Evolutionary conservation across 768 basidiomycete genomes (phyloP), one percentile per base, ranked within the genome.

Genomic region (Phlebiopsis gigantea): DNA sequence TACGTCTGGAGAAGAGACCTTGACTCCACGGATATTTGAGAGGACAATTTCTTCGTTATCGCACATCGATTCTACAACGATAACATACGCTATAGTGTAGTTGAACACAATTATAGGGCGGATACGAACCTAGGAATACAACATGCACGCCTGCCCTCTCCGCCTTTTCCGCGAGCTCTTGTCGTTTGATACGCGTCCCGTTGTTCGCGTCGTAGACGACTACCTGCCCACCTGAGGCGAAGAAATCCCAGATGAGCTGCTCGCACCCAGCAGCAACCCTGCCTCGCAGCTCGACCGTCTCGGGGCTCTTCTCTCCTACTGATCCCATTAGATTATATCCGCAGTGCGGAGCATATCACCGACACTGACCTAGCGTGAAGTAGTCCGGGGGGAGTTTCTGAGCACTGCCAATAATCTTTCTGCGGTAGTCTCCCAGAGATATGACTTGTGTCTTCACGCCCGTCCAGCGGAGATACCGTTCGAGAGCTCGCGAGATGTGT

Each of bases 181-280:
- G 83, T 54, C 97, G 75, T 28, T 79, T 79, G 46, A 77, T 79
- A 21, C 78, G 76, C 6, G 83, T 84, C 1, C 93, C 93, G 63
- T 98, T 98, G 67, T 99, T 99, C 26, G 97, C 97, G 68, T 99
- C 97, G 74, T 98, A 98, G 61, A 99, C 95, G 34, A 96, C 93
- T 24, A 98, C 95, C 70, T 99, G 97, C 0, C 96, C 97, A 5
- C 92, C 88, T 2, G 71, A 73, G 57, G 80, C 78, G 71, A 96
- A 98, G 72, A 89, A 97, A 60, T 93, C 84, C 82, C 84, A 87
- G 42, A 98, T 93, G 47, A 87, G 75, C 68, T 89, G 79, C 72
- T 98, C 94, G 61, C 97, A 90, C n/a, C 88, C 91, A 0, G 79
- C 77, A 43, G 86, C 82, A 60, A 96, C 83, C 64, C 77, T 81